A percentile compares a stretch with the other conserved stretches of the same genome.
phyloP scores from a whole-genome alignment of 108 stramenopile species.

The Cyclotella baltica region DNA sequence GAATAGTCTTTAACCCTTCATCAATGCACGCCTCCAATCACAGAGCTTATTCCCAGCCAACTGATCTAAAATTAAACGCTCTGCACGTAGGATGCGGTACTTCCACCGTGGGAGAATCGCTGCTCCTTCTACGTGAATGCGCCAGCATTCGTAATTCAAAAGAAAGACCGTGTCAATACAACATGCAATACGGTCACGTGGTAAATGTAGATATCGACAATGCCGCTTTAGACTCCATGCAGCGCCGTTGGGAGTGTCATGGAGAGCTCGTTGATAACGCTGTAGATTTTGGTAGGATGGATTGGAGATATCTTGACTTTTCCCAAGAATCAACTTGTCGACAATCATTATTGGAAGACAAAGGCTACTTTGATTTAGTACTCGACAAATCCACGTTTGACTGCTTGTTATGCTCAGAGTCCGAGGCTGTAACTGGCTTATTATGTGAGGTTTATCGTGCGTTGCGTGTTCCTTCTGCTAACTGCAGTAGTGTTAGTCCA shows the following conservation, averaged over 20 bases:
- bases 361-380: slow-evolving; percentile 67
- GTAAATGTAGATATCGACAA: slow-evolving; percentile 78
- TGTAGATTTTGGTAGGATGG: slow-evolving; percentile 49
- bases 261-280: slow-evolving; percentile 13
- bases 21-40: too few species aligned
- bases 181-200: slow-evolving; percentile 47
- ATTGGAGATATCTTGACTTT: slow-evolving; percentile 42
- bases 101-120: slow-evolving; percentile 74
- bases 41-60: not conserved
- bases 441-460: slow-evolving; percentile 70
- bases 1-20: slow-evolving; percentile 19
- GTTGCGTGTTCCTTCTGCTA: slow-evolving; percentile 45
- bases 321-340: slow-evolving; percentile 24
- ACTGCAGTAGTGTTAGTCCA: not conserved
- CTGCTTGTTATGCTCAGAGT: slow-evolving; percentile 79
- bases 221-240: slow-evolving; percentile 62
- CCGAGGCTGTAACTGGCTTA: slow-evolving; percentile 61
- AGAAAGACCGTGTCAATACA: not conserved
- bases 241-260: slow-evolving; percentile 62
- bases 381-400: slow-evolving; percentile 89
- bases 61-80: slow-evolving; percentile 40
- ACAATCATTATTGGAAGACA: slow-evolving; percentile 21
- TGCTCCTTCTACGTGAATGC: slow-evolving; percentile 40
- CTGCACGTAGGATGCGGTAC: slow-evolving; percentile 85
- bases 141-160: not conserved